Base-by-base conservation (phyloP, 2,329 filamentous ascomycete genomes). In the Aspergillus arachidicola region DNA sequence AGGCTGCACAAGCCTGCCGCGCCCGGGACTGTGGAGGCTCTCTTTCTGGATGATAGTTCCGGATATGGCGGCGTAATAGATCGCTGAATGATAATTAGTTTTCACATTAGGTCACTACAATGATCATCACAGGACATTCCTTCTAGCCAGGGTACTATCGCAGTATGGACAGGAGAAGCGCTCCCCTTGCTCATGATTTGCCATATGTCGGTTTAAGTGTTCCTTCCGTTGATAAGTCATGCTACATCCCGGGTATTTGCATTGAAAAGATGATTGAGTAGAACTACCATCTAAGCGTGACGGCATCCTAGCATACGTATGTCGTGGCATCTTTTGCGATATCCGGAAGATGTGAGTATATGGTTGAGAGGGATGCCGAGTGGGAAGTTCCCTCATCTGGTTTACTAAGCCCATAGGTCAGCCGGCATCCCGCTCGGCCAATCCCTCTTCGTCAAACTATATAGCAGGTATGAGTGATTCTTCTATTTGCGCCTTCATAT, bases 181-280 rank as follows among this genome's bases (percentile, higher is more conserved):
- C 45, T 16, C 58, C 23, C 59, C 38, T 41, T 46, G 26, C n/a
- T 48, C 30, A 63, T 68, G 65, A 36, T 61, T 59, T 9, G 57
- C 62, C 11, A 28, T 43, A 48, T 72, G 70, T 41, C 69, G 65
- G 41, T 67, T 65, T 7, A 72, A 58, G 59, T 72, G 70, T 58
- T 72, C 70, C 63, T 67, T 72, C 51, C 68, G 71, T 21, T 53
- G 64, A 63, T 72, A 72, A 28, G 53, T 64, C 5, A 68, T 64
- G n/a, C 50, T 59, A 46, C 71, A 72, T 36, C 56, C 64, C 9
- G 69, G 69, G 53, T 66, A 60, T 16, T 55, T 36, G 38, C 71
- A 72, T 54, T 36, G 30, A n/a, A 54, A 54, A 7, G 51, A n/a
- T 4, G 32, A 4, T 6, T 7, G 19, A 10, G 21, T 2, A 21